Base-by-base conservation (phyloP, 73 alveolate species). In the Stentor roeselii region DNA sequence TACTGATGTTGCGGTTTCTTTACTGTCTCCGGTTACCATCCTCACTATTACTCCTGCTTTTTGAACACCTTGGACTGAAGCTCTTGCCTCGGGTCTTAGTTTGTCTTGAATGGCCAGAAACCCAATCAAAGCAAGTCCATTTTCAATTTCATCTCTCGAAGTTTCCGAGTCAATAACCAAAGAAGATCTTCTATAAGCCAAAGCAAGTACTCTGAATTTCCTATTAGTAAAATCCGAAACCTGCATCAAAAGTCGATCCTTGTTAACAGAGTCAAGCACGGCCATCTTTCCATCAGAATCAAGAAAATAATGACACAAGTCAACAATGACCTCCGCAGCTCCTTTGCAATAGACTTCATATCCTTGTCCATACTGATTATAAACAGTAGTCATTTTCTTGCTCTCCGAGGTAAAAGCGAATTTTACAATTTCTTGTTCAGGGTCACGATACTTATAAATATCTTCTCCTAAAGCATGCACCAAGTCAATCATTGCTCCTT, bases 11-110 rank as follows among this genome's bases (percentile, higher is more conserved):
- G 99, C 98, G 75, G 98, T 96, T 4, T 88, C 88, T 75, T 90
- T 82, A 88, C 93, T 96, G 84, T 96, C 99, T 50, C 99, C 99
- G 34, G 99, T 95, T 14, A 96, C 98, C 98, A 96, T 96, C 61
- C 97, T 89, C 15, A 96, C 98, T 11, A 61, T 89, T 3, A 96
- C 91, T 31, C 98, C 98, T 1, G 98, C 97, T 42, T 76, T 41
- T 75, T 90, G 91, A 82, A 98, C 93, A 37, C 87, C 42, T 60
- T 85, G 82, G 14, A 96, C 97, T 14, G 99, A 96, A 0, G 74
- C 85, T 75, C 95, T 93, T 3, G 94, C 97, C 60, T 94, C 98
- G 1, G 90, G 92, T 90, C 99, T 93, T 6, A 93, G 85, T 34
- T 93, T 88, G 84, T 96, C 99, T 88, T 95, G 85, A 50, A 95